A percentile compares a stretch with the other conserved stretches of the same genome.
phyloP scores from a whole-genome alignment of 1,139 yeast genomes.

The Scheffersomyces lignicola region DNA sequence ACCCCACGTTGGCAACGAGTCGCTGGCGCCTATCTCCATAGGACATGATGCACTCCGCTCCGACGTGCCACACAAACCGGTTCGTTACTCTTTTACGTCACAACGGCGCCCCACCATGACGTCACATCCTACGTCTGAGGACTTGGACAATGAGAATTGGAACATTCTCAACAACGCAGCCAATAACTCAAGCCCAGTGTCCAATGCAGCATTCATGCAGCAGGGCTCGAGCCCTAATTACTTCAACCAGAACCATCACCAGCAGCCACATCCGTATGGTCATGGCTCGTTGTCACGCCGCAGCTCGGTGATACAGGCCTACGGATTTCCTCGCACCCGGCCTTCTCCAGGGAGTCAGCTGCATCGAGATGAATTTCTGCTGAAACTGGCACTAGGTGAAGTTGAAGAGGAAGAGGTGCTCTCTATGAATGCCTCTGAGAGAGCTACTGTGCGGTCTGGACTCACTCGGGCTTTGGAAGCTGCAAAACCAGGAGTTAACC shows the following conservation, averaged over 20 bases:
- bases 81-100: conserved; percentile 2
- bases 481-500: conserved; percentile 28
- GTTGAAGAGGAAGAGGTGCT: conserved; percentile 2
- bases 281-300: conserved; percentile 24
- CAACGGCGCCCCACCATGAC: conserved; percentile 3
- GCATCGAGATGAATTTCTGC: neutral
- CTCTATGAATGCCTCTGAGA: conserved; percentile 2
- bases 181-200: conserved; percentile 3
- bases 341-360: conserved; percentile 4
- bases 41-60: no score
- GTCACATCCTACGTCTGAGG: conserved; percentile 16
- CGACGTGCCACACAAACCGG: no score
- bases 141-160: conserved; percentile 40
- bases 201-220: conserved; percentile 12
- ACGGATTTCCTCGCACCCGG: neutral
- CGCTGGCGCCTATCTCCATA: neutral
- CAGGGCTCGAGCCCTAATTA: conserved; percentile 14
- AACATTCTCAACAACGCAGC: conserved; percentile 38
- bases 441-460: conserved; percentile 20
- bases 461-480: conserved; percentile 13
- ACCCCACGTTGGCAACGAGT: neutral
- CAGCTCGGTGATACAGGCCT: conserved; percentile 17
- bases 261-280: conserved; percentile 13
- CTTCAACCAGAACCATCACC: conserved; percentile 13
- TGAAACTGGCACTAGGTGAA: neutral